Conservation (phyloP, 208 protist genomes). For the Zelonia costaricensis region DNA sequence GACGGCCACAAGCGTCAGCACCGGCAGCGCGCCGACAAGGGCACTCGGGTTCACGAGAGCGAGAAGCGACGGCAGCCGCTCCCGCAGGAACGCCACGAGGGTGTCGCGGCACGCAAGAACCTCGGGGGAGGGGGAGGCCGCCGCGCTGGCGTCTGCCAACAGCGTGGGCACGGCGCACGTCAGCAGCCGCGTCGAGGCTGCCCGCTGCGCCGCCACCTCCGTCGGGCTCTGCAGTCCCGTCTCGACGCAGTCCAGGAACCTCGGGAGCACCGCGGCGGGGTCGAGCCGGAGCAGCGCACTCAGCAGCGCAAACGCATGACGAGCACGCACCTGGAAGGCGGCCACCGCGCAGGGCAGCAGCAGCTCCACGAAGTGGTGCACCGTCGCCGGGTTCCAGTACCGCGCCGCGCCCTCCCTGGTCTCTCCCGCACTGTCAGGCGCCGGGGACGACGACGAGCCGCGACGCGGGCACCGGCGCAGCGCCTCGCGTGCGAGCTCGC, state of each 20-base stretch:
- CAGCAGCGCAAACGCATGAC: constrained; percentile 22
- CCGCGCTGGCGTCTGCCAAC: constrained; percentile 11
- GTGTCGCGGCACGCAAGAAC: constrained; percentile 21
- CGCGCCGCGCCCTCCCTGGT: too few species aligned
- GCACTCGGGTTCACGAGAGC: constrained; percentile 40
- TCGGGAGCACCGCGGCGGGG: constrained; percentile 31
- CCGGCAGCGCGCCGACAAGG: constrained; percentile 1
- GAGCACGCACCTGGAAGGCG: constrained; percentile 34
- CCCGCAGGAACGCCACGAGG: constrained; percentile 32
- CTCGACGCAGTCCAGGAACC: constrained; percentile 35
- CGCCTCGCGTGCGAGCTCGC: constrained; percentile 31
- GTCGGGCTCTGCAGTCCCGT: constrained; percentile 29
- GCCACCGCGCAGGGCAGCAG: constrained; percentile 43
- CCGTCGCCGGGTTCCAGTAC: constrained; percentile 41
- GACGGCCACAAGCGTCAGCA: constrained; percentile 21
- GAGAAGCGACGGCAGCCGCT: constrained; percentile 24
- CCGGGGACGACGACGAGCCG: too few species aligned
- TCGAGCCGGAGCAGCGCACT: constrained; percentile 41
- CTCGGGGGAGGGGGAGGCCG: constrained; percentile 13
- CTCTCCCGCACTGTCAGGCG: too few species aligned
- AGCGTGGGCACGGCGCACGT: constrained; percentile 19
- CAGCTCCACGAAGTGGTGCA: constrained; percentile 52
- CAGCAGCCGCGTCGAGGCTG: constrained; percentile 32
- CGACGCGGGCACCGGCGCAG: constrained; percentile 7
- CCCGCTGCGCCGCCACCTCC: constrained; percentile 36